Evolutionary conservation across 2,329 filamentous ascomycete genomes (phyloP).

Genomic region (Xylaria sp.): DNA sequence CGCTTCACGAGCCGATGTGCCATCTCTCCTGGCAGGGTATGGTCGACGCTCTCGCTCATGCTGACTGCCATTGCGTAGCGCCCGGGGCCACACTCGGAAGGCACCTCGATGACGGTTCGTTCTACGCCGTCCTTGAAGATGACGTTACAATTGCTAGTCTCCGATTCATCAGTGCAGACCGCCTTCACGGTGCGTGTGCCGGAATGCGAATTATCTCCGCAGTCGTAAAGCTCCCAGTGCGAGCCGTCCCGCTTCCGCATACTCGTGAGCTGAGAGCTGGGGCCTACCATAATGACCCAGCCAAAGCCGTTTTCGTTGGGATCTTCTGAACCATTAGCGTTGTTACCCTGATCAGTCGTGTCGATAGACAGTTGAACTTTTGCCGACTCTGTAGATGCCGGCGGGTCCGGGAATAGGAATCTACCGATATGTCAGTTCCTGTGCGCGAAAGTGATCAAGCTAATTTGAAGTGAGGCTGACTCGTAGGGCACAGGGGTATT

Average conservation of each 20-base stretch:
- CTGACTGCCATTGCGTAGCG: conserved; percentile 54
- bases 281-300: conserved; percentile 50
- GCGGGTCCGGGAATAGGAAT: conserved; percentile 14
- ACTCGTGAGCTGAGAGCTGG: conserved; percentile 49
- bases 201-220: conserved; percentile 47
- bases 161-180: conserved; percentile 52
- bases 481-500: conserved; percentile 15
- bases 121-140: conserved; percentile 53
- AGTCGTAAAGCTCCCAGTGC: conserved; percentile 56
- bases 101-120: conserved; percentile 57
- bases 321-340: conserved; percentile 30
- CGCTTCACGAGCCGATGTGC: conserved; percentile 9
- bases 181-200: conserved; percentile 52
- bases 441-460: neutral
- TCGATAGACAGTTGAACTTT: conserved; percentile 17
- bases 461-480: conserved; percentile 6
- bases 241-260: conserved; percentile 58
- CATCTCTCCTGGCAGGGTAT: conserved; percentile 21
- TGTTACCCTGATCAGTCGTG: conserved; percentile 43
- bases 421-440: conserved; percentile 18
- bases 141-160: conserved; percentile 53
- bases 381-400: conserved; percentile 8
- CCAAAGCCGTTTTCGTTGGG: conserved; percentile 50
- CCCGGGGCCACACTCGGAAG: conserved; percentile 52
- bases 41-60: conserved; percentile 36